Evolutionary conservation across 176 grass and related monocot genomes (phyloP), one percentile per base, ranked within the genome.

Genomic region (Eremochloa ophiuroides): DNA sequence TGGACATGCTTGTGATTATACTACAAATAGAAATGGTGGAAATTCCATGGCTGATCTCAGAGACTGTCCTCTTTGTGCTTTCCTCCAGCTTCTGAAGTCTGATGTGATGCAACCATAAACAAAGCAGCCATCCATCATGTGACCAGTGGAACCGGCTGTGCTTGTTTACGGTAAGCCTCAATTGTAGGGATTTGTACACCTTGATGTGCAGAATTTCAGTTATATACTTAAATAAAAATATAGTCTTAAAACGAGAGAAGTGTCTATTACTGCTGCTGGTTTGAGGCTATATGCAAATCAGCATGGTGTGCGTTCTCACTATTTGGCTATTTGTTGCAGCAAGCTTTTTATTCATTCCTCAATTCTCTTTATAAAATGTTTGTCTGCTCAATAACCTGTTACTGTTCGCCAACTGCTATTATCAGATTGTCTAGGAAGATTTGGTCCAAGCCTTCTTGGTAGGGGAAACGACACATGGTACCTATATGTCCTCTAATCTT

Each of bases 371-470:
- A 13, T 20, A 70, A 28, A 63, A 58, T 37, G 59, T 38, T 35
- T 71, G 2, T 88, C 39, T 56, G n/a, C 66, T 66, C 35, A 47
- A 28, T 59, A 26, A 71, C 62, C 41, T 69, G n/a, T 23, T 91
- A 76, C 28, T 81, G 27, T 86, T 85, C 29, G 53, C 62, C 17
- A 23, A 22, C 80, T 85, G 27, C 47, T 84, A 17, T 48, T 91
- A 77, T 77, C 85, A 98, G 95, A 94, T 95, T 95, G 95, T 93
- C 56, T 98, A 42, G 90, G 95, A 73, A 79, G 88, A 51, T 75
- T 95, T 75, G 88, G 92, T 58, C 90, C 90, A 13, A 86, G 75
- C 27, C 91, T 98, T 86, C 90, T 98, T 78, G 92, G 86, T 68
- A 89, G 92, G 89, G 86, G 85, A 60, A 85, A 82, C 7, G 86